phyloP scores from a whole-genome alignment of 257 asterid genomes.

The Hygrophila difformis region DNA sequence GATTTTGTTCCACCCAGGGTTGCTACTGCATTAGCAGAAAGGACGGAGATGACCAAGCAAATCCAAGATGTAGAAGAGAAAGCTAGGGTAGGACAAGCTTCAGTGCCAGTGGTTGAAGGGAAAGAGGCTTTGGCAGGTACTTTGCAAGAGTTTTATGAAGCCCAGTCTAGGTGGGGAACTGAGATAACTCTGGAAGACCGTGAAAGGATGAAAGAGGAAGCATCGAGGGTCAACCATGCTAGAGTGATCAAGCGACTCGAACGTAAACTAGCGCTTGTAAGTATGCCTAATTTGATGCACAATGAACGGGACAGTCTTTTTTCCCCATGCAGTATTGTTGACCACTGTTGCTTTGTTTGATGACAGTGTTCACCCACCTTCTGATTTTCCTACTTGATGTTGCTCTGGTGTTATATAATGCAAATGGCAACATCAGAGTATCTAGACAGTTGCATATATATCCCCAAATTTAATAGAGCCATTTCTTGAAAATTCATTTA shows the following conservation, averaged over 20 bases:
- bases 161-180: conserved; percentile 84
- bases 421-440: not conserved
- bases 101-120: conserved; percentile 33
- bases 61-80: conserved; percentile 83
- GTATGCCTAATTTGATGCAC: conserved; percentile 24
- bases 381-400: not conserved
- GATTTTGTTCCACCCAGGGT: conserved; percentile 88
- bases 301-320: conserved; percentile 11
- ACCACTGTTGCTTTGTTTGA: not conserved
- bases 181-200: conserved; percentile 68
- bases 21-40: conserved; percentile 71
- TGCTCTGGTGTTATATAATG: not conserved
- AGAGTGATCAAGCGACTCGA: conserved; percentile 73
- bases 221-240: conserved; percentile 52
- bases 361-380: not conserved
- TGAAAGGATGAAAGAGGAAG: conserved; percentile 66
- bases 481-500: not conserved
- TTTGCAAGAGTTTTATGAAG: conserved; percentile 90
- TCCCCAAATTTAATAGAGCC: not conserved
- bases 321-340: not conserved
- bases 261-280: conserved; percentile 79
- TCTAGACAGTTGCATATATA: not conserved
- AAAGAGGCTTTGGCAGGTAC: conserved; percentile 70
- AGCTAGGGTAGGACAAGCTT: conserved; percentile 37
- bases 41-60: conserved; percentile 79